Evolutionary conservation across 768 basidiomycete genomes (phyloP), one percentile per base, ranked within the genome.

Genomic region (Podaxis rugospora): DNA sequence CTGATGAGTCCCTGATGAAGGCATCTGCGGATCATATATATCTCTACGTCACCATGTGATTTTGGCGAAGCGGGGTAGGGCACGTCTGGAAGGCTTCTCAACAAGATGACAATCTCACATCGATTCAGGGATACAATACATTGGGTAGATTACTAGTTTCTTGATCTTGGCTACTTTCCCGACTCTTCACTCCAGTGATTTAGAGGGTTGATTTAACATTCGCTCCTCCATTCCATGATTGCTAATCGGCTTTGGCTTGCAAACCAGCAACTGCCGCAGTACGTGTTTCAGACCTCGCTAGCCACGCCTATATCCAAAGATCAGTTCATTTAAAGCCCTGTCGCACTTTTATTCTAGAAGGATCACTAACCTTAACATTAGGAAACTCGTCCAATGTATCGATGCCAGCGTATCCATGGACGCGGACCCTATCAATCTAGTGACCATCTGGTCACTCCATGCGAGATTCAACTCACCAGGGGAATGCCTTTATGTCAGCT

Each of bases 401-500:
- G 18, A 88, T 73, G 6, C 83, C 86, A 2, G 83, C 72, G 62
- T 68, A 76, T 7, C 64, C 40, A 63, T 84, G 81, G 40, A 75
- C 49, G 21, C 77, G 71, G 51, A 93, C 78, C 90, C 89, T 90
- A 40, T 2, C 5, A 52, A 57, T 35, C 11, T 23, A 23, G 51
- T 42, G 21, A 23, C 14, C 18, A 21, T 25, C 25, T 28, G 10
- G 1, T 40, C 25, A 40, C 14, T 10, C 16, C 16, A 16, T 2
- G 3, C 28, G 18, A 0, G 4, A 14, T 9, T 5, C 40, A 18
- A 62, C 71, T 60, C 63, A 86, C 89, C 89, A 92, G 3, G 88
- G 78, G 58, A 82, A 68, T 3, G 78, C 77, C 60, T 92, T 93
- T 59, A 90, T 74, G 66, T 92, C 91, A 5, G 90, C 93, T 51